phyloP scores from a whole-genome alignment of 352 stramenopile species.

The Phytopythium sindhum region DNA sequence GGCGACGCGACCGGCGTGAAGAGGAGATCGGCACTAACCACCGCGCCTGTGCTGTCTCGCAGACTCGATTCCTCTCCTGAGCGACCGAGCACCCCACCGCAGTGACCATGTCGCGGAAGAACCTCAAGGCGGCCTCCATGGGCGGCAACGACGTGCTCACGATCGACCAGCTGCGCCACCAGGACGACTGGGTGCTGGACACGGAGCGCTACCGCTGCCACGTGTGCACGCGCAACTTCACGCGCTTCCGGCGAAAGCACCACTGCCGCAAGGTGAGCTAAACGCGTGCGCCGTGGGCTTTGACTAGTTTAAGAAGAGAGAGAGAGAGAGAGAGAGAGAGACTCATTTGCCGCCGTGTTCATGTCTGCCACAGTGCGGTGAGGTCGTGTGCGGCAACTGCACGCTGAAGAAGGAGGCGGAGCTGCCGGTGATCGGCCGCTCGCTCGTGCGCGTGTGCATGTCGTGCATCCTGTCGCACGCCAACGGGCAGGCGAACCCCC shows the following conservation, averaged over 20 bases:
- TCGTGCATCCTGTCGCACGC: constrained; percentile 86
- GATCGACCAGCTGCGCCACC: constrained; percentile 84
- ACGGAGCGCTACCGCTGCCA: constrained; percentile 86
- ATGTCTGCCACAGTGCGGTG: constrained; percentile 53
- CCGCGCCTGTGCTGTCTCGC: neutral
- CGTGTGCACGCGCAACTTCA: constrained; percentile 88
- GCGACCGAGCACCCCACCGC: neutral
- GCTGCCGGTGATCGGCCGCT: constrained; percentile 79
- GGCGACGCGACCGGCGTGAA: neutral
- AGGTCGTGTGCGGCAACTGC: constrained; percentile 86
- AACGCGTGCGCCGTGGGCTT: too few species aligned
- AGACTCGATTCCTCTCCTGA: neutral
- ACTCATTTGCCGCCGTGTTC: too few species aligned
- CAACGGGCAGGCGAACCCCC: constrained; percentile 72
- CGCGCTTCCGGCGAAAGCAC: constrained; percentile 85
- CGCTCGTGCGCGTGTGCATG: constrained; percentile 86
- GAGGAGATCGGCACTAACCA: neutral
- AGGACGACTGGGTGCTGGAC: constrained; percentile 88
- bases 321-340: too few species aligned
- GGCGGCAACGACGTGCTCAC: constrained; percentile 84
- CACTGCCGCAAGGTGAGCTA: constrained; percentile 77
- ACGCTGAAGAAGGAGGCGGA: constrained; percentile 86
- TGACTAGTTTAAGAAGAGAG: too few species aligned
- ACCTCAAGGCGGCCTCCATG: constrained; percentile 64
- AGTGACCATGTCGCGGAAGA: constrained; percentile 58